A percentile compares a stretch with the other conserved stretches of the same genome.
phyloP scores from a whole-genome alignment of 768 basidiomycete genomes.

The Lyophyllum atratum region DNA sequence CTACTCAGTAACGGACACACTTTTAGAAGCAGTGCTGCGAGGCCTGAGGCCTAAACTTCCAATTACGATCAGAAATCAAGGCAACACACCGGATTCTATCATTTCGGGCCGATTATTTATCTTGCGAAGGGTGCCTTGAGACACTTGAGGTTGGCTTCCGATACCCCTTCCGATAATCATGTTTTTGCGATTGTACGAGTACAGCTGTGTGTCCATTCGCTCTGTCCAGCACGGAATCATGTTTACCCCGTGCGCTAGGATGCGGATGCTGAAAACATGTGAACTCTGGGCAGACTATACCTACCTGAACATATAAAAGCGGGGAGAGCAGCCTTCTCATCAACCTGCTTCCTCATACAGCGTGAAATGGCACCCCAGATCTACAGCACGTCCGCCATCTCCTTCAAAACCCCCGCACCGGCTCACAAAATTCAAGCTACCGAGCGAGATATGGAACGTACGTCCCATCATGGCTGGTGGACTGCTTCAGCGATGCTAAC shows the following conservation, averaged over 20 bases:
- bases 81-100: no score
- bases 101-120: no score
- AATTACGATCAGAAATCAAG: no score
- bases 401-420: background rate
- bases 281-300: background rate
- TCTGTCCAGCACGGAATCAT: background rate
- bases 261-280: background rate
- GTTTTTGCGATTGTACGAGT: no score
- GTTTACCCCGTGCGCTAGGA: background rate
- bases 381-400: constrained; percentile 1
- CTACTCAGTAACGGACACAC: no score
- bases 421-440: background rate
- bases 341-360: background rate
- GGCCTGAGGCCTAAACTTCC: no score
- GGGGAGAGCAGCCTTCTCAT: background rate
- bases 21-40: no score
- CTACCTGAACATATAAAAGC: background rate
- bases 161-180: no score
- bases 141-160: no score
- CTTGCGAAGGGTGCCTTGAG: no score
- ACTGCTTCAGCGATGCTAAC: background rate
- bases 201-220: no score
- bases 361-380: background rate
- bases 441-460: background rate
- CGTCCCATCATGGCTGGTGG: background rate